Base-by-base conservation (phyloP, 108 stramenopile genomes). In the Nitzschia palea region DNA sequence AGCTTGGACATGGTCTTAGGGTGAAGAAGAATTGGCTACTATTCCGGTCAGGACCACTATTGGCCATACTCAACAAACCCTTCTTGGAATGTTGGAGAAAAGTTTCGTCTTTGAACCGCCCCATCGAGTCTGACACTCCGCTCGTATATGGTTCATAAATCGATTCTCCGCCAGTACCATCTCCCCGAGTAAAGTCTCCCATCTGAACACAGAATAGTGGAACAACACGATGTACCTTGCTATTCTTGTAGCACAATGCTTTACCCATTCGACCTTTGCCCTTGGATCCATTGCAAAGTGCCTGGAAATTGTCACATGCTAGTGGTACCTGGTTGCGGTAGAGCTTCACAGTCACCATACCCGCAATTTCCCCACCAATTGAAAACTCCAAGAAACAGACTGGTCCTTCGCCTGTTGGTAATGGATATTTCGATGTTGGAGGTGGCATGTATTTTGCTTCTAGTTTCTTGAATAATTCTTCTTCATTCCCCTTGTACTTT, bases 291-390 rank as follows among this genome's bases (percentile, higher is more conserved):
- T 89, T 94, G 65, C 95, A 96, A 8, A 97, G 75, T 28, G 81
- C 74, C 48, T 80, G 76, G 68, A 97, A 97, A 55, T 97, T 97
- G 54, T 96, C 90, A 23, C 87, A 81, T 23, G 97, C 91, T 57
- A 90, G 82, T 14, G 96, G 96, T 12, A 65, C 63, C 44, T 77
- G 86, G 54, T 97, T 90, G 9, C 80, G 73, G 74, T 62, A 93
- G n/a, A 98, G 79, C 48, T 94, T 71, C 54, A 97, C 78, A 2
- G 62, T 57, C 2, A 98, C 80, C 17, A 93, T 81, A 6, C 90
- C 93, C 3, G 56, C 59, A 0, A 17, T 4, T 37, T 81, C 48
- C 6, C 90, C 92, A 47, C 68, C 90, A 36, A 89, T 74, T 18
- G 81, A 56, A 56, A 96, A 74, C 55, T 94, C 93, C 44, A 95